Conservation (phyloP, 2,329 filamentous ascomycete species). For the Fusarium verrucosum region DNA sequence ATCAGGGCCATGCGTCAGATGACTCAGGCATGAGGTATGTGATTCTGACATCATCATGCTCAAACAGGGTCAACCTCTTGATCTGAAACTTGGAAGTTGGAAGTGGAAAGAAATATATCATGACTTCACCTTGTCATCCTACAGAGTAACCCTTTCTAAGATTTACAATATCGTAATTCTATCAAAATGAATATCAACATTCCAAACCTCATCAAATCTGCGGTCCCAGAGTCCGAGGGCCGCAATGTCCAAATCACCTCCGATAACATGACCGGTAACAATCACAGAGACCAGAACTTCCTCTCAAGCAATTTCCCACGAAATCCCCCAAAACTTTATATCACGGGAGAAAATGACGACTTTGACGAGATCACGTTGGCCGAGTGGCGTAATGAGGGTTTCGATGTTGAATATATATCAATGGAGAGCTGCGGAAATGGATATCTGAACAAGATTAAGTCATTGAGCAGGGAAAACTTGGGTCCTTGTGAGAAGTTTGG, state of each 20-base stretch:
- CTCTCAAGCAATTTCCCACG: slow-evolving; percentile 54
- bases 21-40: slow-evolving; percentile 1
- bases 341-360: slow-evolving; percentile 55
- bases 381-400: slow-evolving; percentile 56
- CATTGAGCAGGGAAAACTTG: slow-evolving; percentile 46
- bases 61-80: slow-evolving; percentile 12
- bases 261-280: slow-evolving; percentile 44
- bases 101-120: slow-evolving; percentile 21
- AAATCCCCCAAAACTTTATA: slow-evolving; percentile 51
- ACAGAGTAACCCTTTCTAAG: fast-evolving
- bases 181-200: slow-evolving; percentile 43
- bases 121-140: not conserved
- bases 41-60: slow-evolving; percentile 30
- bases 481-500: slow-evolving; percentile 56
- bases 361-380: slow-evolving; percentile 52
- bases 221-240: slow-evolving; percentile 46
- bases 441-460: slow-evolving; percentile 49
- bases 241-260: slow-evolving; percentile 47
- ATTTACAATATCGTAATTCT: not conserved
- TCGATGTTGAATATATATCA: slow-evolving; percentile 55
- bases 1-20: not conserved
- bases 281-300: slow-evolving; percentile 54
- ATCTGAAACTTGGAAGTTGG: slow-evolving; percentile 32
- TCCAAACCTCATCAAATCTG: slow-evolving; percentile 45
- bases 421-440: slow-evolving; percentile 49